Percentiles rank a stretch among this genome's conserved stretches.
Evolutionary conservation across 2,329 filamentous ascomycete species (phyloP).

Genomic region (Colletotrichum sp.): DNA sequence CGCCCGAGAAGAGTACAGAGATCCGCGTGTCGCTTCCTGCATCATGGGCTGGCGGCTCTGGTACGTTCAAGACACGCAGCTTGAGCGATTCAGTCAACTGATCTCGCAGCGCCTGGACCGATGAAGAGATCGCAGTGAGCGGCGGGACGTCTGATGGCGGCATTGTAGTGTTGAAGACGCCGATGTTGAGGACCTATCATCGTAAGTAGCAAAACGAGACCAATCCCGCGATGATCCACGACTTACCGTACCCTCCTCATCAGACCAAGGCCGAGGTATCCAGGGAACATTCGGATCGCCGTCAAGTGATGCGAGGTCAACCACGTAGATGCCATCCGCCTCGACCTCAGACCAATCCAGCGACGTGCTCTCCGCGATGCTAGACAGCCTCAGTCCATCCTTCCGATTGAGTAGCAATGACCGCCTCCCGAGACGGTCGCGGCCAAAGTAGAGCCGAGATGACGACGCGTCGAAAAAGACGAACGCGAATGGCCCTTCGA

Average conservation of each 20-base stretch:
- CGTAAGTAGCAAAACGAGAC: slow-evolving; percentile 45
- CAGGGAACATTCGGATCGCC: background rate
- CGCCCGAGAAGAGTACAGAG: slow-evolving; percentile 90
- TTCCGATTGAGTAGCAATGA: slow-evolving; percentile 72
- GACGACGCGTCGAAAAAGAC: slow-evolving; percentile 75
- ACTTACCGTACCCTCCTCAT: slow-evolving; percentile 48
- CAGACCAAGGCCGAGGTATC: slow-evolving; percentile 33
- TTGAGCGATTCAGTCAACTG: slow-evolving; percentile 67
- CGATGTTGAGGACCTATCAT: slow-evolving; percentile 58
- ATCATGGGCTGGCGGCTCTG: slow-evolving; percentile 51
- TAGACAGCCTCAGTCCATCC: slow-evolving; percentile 68
- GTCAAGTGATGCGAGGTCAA: slow-evolving; percentile 53
- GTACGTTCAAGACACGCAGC: slow-evolving; percentile 70
- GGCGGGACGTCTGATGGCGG: slow-evolving; percentile 36
- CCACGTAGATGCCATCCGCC: slow-evolving; percentile 79
- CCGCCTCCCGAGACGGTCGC: slow-evolving; percentile 86
- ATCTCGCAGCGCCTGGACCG: slow-evolving; percentile 57
- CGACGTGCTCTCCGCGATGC: slow-evolving; percentile 63
- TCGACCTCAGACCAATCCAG: slow-evolving; percentile 78
- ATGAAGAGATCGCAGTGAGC: slow-evolving; percentile 40
- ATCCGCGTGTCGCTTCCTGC: slow-evolving; percentile 54
- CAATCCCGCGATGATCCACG: slow-evolving; percentile 28
- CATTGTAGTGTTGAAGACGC: slow-evolving; percentile 53
- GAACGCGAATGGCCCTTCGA: slow-evolving; percentile 89
- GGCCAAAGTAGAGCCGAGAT: slow-evolving; percentile 76